These are phyloP conservation scores for Sclerotiophoma versabilis DNA, from an alignment of 2,329 filamentous ascomycete species.

Conservation along the genomic window DNA sequence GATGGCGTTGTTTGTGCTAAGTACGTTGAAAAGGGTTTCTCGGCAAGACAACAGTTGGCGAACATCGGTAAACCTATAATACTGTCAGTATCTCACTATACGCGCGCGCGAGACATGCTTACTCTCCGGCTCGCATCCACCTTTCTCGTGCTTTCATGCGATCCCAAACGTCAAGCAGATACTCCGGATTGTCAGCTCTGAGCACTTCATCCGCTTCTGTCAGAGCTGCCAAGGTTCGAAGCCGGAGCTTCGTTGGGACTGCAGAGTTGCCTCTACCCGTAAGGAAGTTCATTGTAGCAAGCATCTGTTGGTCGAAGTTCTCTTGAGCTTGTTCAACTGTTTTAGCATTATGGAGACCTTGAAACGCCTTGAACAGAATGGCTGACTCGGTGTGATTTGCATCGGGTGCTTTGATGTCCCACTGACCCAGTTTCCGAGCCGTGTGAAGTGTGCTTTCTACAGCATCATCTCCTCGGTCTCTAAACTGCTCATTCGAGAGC, in stretches of 20 bases:
- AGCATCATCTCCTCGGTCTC: slow-evolving; percentile 64
- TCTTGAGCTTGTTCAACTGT: slow-evolving; percentile 61
- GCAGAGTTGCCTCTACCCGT: slow-evolving; percentile 36
- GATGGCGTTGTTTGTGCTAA: slow-evolving; percentile 74
- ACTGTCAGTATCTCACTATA: background rate
- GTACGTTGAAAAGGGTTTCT: slow-evolving; percentile 79
- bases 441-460: slow-evolving; percentile 79
- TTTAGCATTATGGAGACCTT: slow-evolving; percentile 74
- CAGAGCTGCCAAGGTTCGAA: slow-evolving; percentile 68
- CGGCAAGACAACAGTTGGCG: slow-evolving; percentile 82
- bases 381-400: slow-evolving; percentile 68
- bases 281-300: slow-evolving; percentile 54
- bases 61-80: slow-evolving; percentile 74
- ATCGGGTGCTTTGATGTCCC: slow-evolving; percentile 82
- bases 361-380: slow-evolving; percentile 80
- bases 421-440: slow-evolving; percentile 83
- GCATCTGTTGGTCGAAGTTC: slow-evolving; percentile 68
- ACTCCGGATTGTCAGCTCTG: slow-evolving; percentile 63
- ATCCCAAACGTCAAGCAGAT: slow-evolving; percentile 68
- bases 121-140: slow-evolving; percentile 87
- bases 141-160: slow-evolving; percentile 70
- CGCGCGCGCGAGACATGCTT: slow-evolving; percentile 46
- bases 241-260: slow-evolving; percentile 30
- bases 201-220: slow-evolving; percentile 84
- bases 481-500: slow-evolving; percentile 70